These are phyloP conservation scores for Danielia reshetovae DNA, from an alignment of 805 yeast species.

Conservation along the genomic window DNA sequence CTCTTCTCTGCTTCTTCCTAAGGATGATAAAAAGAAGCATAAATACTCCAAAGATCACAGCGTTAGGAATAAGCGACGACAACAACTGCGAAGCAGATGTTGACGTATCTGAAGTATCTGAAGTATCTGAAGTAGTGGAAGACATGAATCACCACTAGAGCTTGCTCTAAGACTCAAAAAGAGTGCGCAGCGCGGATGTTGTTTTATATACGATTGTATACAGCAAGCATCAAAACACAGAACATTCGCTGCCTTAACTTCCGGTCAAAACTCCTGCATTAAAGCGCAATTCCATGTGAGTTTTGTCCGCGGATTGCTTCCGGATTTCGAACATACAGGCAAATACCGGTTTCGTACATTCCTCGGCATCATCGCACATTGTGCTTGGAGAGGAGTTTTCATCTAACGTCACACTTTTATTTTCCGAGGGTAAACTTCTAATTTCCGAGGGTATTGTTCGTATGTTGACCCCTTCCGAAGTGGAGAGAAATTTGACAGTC, in stretches of 20 bases:
- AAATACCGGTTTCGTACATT: too few species aligned
- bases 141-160: neutral
- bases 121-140: neutral
- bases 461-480: too few species aligned
- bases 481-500: too few species aligned
- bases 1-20: slow-evolving; percentile 43
- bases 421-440: neutral
- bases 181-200: neutral
- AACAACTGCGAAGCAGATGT: slow-evolving; percentile 49
- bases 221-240: slow-evolving; percentile 1
- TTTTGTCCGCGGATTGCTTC: too few species aligned
- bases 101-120: slow-evolving; percentile 7
- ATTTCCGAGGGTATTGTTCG: neutral
- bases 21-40: slow-evolving; percentile 34
- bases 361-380: too few species aligned
- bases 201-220: neutral
- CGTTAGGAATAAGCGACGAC: slow-evolving; percentile 43
- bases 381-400: too few species aligned
- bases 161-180: neutral
- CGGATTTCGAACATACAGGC: too few species aligned
- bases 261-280: neutral
- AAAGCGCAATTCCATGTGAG: neutral
- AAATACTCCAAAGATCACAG: slow-evolving; percentile 40
- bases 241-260: slow-evolving; percentile 1
- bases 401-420: neutral